Evolutionary conservation across 2,329 filamentous ascomycete species (phyloP).

Genomic region (Pseudocercospora macadamiae): DNA sequence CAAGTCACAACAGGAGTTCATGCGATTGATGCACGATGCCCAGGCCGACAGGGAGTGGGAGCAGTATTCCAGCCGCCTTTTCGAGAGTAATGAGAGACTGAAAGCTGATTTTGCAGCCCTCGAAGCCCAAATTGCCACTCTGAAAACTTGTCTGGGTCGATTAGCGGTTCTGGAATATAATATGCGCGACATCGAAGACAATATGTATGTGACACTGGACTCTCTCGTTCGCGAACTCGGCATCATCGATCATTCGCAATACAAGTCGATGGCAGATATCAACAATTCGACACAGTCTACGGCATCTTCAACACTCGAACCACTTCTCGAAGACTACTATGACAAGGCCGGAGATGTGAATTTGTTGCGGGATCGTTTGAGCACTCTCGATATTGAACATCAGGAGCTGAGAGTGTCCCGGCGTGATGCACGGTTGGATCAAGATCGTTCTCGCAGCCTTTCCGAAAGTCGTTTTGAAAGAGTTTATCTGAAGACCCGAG

Average conservation of each 20-base stretch:
- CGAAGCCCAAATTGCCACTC: not conserved
- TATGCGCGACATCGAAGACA: not conserved
- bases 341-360: conserved; percentile 3
- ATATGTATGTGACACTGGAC: not conserved
- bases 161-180: not conserved
- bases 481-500: not conserved
- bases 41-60: not conserved
- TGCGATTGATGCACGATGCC: not conserved
- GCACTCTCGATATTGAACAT: not conserved
- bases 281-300: not conserved
- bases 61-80: not conserved
- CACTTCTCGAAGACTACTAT: conserved; percentile 8
- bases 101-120: not conserved
- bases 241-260: not conserved
- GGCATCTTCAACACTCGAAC: not conserved
- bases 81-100: not conserved
- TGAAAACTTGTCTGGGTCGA: not conserved
- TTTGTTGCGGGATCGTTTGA: conserved; percentile 2
- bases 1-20: conserved; percentile 1
- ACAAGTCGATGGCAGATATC: not conserved
- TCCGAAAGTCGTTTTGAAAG: not conserved
- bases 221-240: not conserved
- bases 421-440: not conserved
- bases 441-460: not conserved
- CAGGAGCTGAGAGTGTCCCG: not conserved